Conservation (phyloP, 768 basidiomycete species). For the Tephrocybe sp. region DNA sequence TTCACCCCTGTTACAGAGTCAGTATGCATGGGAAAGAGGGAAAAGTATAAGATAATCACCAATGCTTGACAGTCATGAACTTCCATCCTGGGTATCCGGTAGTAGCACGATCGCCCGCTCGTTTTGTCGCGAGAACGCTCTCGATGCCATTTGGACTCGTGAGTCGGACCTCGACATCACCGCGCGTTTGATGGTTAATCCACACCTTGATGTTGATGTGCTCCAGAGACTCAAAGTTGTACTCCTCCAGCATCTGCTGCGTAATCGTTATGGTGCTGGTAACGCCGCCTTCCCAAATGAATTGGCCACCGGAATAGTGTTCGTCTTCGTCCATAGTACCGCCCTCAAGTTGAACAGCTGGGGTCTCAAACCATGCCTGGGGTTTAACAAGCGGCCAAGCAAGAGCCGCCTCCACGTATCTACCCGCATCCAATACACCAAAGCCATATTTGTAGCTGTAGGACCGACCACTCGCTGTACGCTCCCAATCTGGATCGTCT, state of each 20-base stretch:
- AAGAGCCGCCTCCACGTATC: slow-evolving; percentile 77
- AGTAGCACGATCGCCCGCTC: slow-evolving; percentile 59
- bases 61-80: slow-evolving; percentile 99
- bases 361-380: slow-evolving; percentile 84
- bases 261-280: slow-evolving; percentile 64
- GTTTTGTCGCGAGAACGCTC: slow-evolving; percentile 76
- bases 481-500: slow-evolving; percentile 94
- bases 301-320: slow-evolving; percentile 59
- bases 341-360: slow-evolving; percentile 62
- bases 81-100: slow-evolving; percentile 91
- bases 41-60: slow-evolving; percentile 50
- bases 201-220: slow-evolving; percentile 92
- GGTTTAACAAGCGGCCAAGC: slow-evolving; percentile 89
- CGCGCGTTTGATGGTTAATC: slow-evolving; percentile 84
- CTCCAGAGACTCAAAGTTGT: slow-evolving; percentile 87
- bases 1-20: slow-evolving; percentile 70
- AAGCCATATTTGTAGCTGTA: slow-evolving; percentile 94
- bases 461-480: slow-evolving; percentile 61
- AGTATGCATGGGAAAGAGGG: slow-evolving; percentile 9
- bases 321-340: slow-evolving; percentile 55
- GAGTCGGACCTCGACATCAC: slow-evolving; percentile 92
- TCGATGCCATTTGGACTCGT: slow-evolving; percentile 81
- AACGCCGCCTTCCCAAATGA: slow-evolving; percentile 66
- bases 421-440: slow-evolving; percentile 82
- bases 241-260: slow-evolving; percentile 56